Evolutionary conservation across 176 grass and related monocot species (phyloP), one percentile per base, ranked within the genome.

Genomic region (Dactylis glomerata): DNA sequence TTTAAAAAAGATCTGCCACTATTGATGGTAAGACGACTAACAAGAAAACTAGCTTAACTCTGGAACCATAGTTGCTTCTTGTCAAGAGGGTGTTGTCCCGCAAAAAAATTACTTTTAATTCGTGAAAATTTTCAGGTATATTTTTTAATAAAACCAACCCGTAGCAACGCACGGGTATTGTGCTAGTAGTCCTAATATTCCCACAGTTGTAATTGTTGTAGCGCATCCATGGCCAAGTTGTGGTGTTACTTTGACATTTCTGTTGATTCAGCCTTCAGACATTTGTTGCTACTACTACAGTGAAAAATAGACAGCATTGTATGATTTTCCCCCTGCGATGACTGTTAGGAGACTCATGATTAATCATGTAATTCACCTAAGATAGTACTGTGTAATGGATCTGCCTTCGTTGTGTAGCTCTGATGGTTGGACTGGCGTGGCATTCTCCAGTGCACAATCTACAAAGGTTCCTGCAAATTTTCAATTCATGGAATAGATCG

Each of bases 381-480:
- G 8, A 1, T 36, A 47, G 6, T 47, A 30, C 19, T 59, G 7
- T 78, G 42, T 27, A 67, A 75, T 58, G 45, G 80, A 37, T 22
- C 10, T 74, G 75, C 3, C 32, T 46, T 55, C 23, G 10, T 28
- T 16, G 44, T 64, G n/a, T 41, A 23, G 0, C 54, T 46, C 26
- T 28, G 45, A 16, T 63, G 47, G 7, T 13, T 44, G 49, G 33
- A 36, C 56, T 75, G 80, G 72, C 74, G 83, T 85, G 80, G 61
- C 74, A 90, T 80, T 67, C 20, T 61, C 8, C 10, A 2, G 23
- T 70, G 76, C 51, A 69, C 45, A 38, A 57, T 19, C 68, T 31
- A 85, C 73, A 58, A 67, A 87, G 56, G 87, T 90, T 87, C 66
- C 80, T 11, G 57, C n/a, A 50, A 13, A 27, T 87, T 68, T 59